Conservation (phyloP, 352 stramenopile species). For the Paralagenidium karlingii region DNA sequence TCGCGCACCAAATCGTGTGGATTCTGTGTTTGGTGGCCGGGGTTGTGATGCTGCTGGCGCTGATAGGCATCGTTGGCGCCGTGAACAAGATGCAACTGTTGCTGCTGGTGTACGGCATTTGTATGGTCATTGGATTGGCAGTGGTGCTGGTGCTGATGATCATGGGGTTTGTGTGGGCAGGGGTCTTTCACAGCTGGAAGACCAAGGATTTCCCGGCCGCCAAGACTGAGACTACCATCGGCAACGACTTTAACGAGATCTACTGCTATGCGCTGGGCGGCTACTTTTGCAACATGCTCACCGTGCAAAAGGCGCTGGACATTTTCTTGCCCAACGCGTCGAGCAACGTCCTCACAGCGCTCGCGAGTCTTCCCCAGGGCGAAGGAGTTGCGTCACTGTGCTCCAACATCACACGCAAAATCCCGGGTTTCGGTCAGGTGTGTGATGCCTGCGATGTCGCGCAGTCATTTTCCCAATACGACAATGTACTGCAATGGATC, state of each 20-base stretch:
- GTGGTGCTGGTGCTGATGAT: conserved; percentile 57
- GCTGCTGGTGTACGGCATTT: conserved; percentile 53
- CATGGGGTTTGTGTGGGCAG: conserved; percentile 53
- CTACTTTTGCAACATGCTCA: conserved; percentile 75
- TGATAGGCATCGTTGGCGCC: conserved; percentile 54
- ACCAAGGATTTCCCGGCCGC: conserved; percentile 30
- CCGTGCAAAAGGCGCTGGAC: conserved; percentile 31
- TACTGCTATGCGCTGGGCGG: conserved; percentile 78
- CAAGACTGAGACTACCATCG: conserved; percentile 37
- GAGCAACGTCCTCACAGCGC: conserved; percentile 13
- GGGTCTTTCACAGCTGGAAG: conserved; percentile 61
- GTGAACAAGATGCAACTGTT: conserved; percentile 51
- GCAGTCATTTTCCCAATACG: conserved; percentile 39
- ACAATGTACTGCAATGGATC: conserved; percentile 53
- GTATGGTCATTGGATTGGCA: conserved; percentile 59
- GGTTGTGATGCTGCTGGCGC: conserved; percentile 33
- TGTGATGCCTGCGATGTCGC: conserved; percentile 44
- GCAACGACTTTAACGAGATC: conserved; percentile 56
- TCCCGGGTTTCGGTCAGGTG: conserved; percentile 23
- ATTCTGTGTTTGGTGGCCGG: conserved; percentile 38
- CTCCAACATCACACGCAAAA: conserved; percentile 9
- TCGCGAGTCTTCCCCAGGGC: too few relatives aligned
- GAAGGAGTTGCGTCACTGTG: conserved; percentile 50
- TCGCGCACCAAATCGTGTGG: conserved; percentile 27
- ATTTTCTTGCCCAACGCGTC: conserved; percentile 49